Evolutionary conservation across 495 filamentous ascomycete species (phyloP).

Genomic region (Podospora appendiculata): DNA sequence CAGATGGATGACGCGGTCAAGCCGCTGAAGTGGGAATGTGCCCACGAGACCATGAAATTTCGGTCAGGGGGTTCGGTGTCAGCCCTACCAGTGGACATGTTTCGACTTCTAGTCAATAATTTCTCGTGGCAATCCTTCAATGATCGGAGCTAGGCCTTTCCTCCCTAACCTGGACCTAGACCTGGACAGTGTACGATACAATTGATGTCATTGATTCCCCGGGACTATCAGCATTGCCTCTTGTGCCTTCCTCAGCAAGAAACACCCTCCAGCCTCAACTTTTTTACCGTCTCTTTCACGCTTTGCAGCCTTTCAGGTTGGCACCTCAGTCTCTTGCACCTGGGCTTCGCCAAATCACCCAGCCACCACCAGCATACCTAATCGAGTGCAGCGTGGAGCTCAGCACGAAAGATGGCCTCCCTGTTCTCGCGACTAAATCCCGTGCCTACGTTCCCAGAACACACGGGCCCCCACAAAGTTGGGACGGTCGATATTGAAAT

Average conservation of each 20-base stretch:
- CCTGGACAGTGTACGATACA: neutral
- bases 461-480: constrained; percentile 65
- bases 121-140: neutral
- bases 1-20: neutral
- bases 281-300: neutral
- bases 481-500: constrained; percentile 71
- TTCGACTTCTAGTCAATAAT: too few species aligned
- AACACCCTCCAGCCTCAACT: neutral
- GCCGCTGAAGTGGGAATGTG: neutral
- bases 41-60: neutral
- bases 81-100: neutral
- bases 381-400: neutral
- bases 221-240: neutral
- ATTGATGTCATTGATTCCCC: neutral
- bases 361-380: neutral
- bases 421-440: constrained; percentile 19
- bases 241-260: too few species aligned
- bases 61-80: neutral
- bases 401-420: neutral
- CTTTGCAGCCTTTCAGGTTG: neutral
- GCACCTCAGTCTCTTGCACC: too few species aligned
- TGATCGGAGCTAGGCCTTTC: neutral
- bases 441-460: constrained; percentile 57
- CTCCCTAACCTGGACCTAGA: neutral
- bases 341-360: neutral